Base-by-base conservation (phyloP, 2,329 filamentous ascomycete genomes). In the Cladophialophora psammophila region DNA sequence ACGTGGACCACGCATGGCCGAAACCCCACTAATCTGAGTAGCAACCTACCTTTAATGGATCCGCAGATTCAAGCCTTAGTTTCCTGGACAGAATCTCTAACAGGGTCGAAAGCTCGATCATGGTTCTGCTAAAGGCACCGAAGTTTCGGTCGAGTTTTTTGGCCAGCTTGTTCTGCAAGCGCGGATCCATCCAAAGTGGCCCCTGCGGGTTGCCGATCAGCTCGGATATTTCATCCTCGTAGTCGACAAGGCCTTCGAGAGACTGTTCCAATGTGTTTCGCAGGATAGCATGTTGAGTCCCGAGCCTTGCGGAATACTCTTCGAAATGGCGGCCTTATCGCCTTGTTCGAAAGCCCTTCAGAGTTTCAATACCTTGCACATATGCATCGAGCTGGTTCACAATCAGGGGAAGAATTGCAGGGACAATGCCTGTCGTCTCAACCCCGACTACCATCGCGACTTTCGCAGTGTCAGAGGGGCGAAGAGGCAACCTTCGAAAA, bases 391-490 rank as follows among this genome's bases (percentile, higher is more conserved):
- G 35, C 20, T 72, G 70, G 34, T 74, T 74, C 31, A 75, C 63
- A n/a, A 75, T 8, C 6, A 76, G 36, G 0, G 74, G 74, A 10
- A 75, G 63, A 26, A 74, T 38, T 2, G 72, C 74, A 1, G 75
- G 65, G 9, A 59, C 68, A 3, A 75, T 15, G 18, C 73, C 72
- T 5, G 63, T 67, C 5, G 60, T 69, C 60, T 71, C 69, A 32
- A 71, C 58, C 5, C 68, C 69, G 1, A 60, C 56, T 52, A 68
- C 59, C 50, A 63, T 67, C 20, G 34, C 50, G 31, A 15, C 48
- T 62, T 32, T 38, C 32, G 20, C 26, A 15, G 18, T 20, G 15
- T 36, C 12, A 32, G 31, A 26, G n/a, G n/a, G 20, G 18, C 18
- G 18, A 58, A 42, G 55, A 12, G 2, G 40, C 40, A 26, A 26